Evolutionary conservation across 192 early-diverging fungal species (phyloP).

Genomic region (Coemansia interrupta): DNA sequence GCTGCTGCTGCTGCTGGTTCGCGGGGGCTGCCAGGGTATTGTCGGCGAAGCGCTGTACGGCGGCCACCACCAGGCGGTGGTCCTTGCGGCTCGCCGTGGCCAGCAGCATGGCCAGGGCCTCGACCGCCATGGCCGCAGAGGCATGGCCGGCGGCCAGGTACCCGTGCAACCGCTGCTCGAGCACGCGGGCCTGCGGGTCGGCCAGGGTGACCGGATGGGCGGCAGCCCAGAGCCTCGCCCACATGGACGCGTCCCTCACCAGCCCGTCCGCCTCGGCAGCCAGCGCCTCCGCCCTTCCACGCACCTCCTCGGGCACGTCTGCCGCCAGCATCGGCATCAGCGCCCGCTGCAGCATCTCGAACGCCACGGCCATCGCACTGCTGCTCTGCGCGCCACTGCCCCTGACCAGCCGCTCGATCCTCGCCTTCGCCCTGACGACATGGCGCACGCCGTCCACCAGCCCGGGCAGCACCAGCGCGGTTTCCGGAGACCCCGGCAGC

Average conservation of each 20-base stretch:
- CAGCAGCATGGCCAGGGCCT: slow-evolving; percentile 49
- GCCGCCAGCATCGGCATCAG: slow-evolving; percentile 1
- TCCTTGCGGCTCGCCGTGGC: slow-evolving; percentile 30
- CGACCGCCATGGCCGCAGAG: slow-evolving; percentile 6
- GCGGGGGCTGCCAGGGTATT: slow-evolving; percentile 1
- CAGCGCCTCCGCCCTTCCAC: too few species aligned
- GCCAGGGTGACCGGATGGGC: slow-evolving; percentile 31
- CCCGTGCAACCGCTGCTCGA: slow-evolving; percentile 15
- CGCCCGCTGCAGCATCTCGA: slow-evolving; percentile 26
- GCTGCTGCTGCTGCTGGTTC: background rate
- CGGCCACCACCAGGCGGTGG: slow-evolving; percentile 29
- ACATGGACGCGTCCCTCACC: slow-evolving; percentile 37
- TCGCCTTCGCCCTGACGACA: slow-evolving; percentile 8
- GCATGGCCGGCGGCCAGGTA: background rate
- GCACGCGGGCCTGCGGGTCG: slow-evolving; percentile 19
- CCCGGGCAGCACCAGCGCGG: slow-evolving; percentile 6
- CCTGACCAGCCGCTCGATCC: slow-evolving; percentile 10
- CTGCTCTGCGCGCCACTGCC: slow-evolving; percentile 15
- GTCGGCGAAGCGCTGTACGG: slow-evolving; percentile 18
- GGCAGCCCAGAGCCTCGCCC: slow-evolving; percentile 26
- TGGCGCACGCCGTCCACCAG: too few species aligned
- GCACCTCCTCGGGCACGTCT: background rate
- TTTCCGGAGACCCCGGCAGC: background rate
- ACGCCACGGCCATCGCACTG: slow-evolving; percentile 43
- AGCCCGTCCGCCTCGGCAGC: slow-evolving; percentile 10